phyloP scores from a whole-genome alignment of 352 stramenopile species.

The Phytophthora colocasiae region DNA sequence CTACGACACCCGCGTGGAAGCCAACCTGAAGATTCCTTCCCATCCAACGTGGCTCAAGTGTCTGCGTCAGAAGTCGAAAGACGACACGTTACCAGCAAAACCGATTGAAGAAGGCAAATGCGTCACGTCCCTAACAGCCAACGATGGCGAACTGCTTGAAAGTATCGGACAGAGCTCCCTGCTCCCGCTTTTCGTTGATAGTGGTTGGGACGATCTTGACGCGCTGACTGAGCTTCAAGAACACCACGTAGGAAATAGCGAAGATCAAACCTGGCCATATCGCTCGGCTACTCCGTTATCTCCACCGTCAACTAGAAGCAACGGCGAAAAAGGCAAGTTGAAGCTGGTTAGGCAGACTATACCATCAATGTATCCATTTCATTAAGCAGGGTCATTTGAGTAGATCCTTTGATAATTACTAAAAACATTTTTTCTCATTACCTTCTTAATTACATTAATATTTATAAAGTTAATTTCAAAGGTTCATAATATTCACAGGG shows the following conservation, averaged over 20 bases:
- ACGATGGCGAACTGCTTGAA: conserved; percentile 7
- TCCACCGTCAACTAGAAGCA: no score
- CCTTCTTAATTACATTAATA: background rate
- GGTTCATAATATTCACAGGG: background rate
- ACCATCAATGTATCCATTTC: no score
- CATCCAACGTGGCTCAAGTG: conserved; percentile 21
- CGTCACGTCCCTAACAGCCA: background rate
- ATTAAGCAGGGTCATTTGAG: no score
- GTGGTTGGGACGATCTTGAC: conserved; percentile 36
- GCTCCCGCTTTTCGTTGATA: conserved; percentile 14
- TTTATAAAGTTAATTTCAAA: background rate
- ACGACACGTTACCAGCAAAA: background rate
- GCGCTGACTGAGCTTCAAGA: conserved; percentile 8
- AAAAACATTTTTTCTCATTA: background rate
- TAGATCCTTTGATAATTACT: no score
- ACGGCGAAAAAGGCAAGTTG: no score
- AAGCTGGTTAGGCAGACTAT: no score
- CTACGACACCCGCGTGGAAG: background rate
- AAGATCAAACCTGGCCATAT: no score
- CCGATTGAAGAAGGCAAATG: background rate
- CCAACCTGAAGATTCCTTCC: background rate
- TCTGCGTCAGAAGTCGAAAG: background rate
- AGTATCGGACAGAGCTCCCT: conserved; percentile 24
- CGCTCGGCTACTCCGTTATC: no score
- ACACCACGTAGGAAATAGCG: no score